Evolutionary conservation across 2,329 filamentous ascomycete species (phyloP), one percentile per base, ranked within the genome.

Genomic region (Neoscytalidium dimidiatum): DNA sequence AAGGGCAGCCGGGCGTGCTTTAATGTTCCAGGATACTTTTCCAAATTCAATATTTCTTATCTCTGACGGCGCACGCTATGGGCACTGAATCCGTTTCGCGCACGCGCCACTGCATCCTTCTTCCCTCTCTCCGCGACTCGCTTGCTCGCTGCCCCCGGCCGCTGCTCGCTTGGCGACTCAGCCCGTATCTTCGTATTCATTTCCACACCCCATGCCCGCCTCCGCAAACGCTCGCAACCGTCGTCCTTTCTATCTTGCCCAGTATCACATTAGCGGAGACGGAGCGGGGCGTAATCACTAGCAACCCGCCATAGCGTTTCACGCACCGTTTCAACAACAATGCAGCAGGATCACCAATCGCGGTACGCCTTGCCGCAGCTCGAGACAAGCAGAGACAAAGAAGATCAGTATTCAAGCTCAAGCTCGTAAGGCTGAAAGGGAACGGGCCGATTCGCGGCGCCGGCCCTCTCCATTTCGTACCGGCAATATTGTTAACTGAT

Each of bases 141-240:
- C 2, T 44, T 29, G 23, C 17, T 23, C 38, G 26, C 53, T 17
- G 17, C 35, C 53, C 35, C 35, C 9, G 35, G n/a, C n/a, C 35
- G 38, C 28, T 26, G 21, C 8, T 46, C 38, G 56, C 41, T 60
- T 60, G 56, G 41, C 28, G 56, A 29, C 7, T 31, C 41, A 21
- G 53, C 17, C 56, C n/a, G 38, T 60, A 60, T 48, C 38, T 33
- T 60, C 56, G 56, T 60, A 26, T 60, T 60, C 56, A 60, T 60
- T 60, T 60, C 56, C 53, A 33, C 56, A 8, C 35, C 23, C 53
- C 52, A 21, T 21, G 29, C 17, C 26, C 33, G 26, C 23, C 26
- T 14, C 8, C 11, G 7, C 38, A 17, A 41, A 9, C 8, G 8
- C 11, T 17, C 38, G 9, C 38, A 41, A 17, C 38, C 4, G 5